A percentile compares a stretch with the other conserved stretches of the same genome.
Evolutionary conservation across 129 eudicot genomes (phyloP).

Genomic region (Helianthus tuberosus): DNA sequence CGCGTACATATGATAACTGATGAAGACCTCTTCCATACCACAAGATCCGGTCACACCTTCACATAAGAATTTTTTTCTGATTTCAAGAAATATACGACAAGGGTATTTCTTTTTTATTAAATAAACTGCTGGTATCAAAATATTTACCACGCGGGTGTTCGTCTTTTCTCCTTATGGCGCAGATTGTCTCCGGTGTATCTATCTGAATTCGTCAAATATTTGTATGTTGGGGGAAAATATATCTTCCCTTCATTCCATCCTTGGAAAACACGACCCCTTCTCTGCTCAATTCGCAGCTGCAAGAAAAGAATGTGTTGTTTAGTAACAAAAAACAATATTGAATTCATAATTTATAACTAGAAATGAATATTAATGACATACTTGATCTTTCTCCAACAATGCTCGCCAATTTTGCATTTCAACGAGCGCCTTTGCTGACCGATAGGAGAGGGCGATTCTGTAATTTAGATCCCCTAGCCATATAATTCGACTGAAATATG

Average conservation of each 20-base stretch:
- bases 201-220: conserved; percentile 86
- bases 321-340: not conserved
- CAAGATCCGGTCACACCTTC: conserved; percentile 94
- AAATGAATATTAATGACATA: conserved; percentile 7
- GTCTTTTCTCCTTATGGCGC: conserved; percentile 82
- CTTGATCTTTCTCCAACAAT: conserved; percentile 90
- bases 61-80: not conserved
- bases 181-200: conserved; percentile 84
- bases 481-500: conserved; percentile 67
- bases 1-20: conserved; percentile 88
- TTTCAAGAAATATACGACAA: not conserved
- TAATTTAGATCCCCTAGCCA: conserved; percentile 99
- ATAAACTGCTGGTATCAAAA: not conserved
- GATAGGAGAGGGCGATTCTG: conserved; percentile 87
- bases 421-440: conserved; percentile 90
- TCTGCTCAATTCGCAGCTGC: conserved; percentile 89
- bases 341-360: not conserved
- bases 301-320: conserved; percentile 17
- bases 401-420: conserved; percentile 99
- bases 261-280: conserved; percentile 79
- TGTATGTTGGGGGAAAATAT: conserved; percentile 98
- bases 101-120: not conserved
- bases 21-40: conserved; percentile 95
- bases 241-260: conserved; percentile 95
- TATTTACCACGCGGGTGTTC: conserved; percentile 97